A percentile compares a stretch with the other conserved stretches of the same genome.
These are phyloP conservation scores for Daldinia eschscholtzii DNA, from an alignment of 2,329 filamentous ascomycete species.

Conservation along the genomic window DNA sequence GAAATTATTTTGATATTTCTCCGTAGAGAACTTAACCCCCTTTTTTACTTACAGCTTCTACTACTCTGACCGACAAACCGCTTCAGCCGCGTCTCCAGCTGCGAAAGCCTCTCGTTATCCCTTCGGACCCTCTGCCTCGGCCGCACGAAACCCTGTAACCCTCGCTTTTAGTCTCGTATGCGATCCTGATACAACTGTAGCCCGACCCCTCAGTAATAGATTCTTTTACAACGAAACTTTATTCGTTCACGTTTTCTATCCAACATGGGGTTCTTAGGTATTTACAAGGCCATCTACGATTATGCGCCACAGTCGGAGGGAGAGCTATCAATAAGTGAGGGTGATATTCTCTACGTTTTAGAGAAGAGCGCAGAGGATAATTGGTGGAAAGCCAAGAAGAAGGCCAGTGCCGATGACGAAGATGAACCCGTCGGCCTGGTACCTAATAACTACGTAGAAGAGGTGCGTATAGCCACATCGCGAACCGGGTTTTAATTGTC, in stretches of 20 bases:
- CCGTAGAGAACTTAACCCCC: neutral
- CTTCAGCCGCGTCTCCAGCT: conserved; percentile 1
- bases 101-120: conserved; percentile 6
- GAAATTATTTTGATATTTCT: conserved; percentile 13
- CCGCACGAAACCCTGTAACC: conserved; percentile 11
- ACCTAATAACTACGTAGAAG: conserved; percentile 94
- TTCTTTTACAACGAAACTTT: conserved; percentile 8
- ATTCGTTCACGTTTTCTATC: conserved; percentile 9
- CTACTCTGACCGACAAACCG: conserved; percentile 1
- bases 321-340: conserved; percentile 86
- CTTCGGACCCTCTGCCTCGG: neutral
- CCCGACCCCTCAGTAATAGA: conserved; percentile 10
- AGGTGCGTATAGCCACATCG: conserved; percentile 69
- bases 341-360: conserved; percentile 88
- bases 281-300: conserved; percentile 93
- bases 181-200: conserved; percentile 10
- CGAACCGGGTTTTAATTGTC: conserved; percentile 6
- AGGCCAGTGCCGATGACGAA: conserved; percentile 83
- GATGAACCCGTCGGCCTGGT: conserved; percentile 92
- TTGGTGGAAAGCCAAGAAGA: conserved; percentile 98
- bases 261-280: conserved; percentile 88
- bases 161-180: conserved; percentile 3
- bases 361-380: conserved; percentile 83
- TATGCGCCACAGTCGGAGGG: conserved; percentile 88
- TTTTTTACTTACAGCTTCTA: neutral